phyloP scores from a whole-genome alignment of 768 basidiomycete species.

The Leucocoprinus leucothites region DNA sequence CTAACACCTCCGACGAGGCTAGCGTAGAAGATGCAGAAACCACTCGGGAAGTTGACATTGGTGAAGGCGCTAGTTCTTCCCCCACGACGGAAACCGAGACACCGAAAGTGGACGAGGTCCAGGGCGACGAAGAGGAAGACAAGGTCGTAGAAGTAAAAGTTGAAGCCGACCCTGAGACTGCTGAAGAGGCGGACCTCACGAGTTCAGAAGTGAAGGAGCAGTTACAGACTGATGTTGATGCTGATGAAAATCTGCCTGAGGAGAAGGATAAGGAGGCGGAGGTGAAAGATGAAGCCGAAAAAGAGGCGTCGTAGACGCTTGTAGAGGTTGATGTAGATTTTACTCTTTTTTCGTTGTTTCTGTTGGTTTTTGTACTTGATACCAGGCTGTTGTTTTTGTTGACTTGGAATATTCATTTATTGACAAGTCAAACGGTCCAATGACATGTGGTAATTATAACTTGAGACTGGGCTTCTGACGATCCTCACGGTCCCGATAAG shows the following conservation, averaged over 20 bases:
- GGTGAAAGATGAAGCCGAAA: not conserved
- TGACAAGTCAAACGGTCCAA: too few relatives aligned
- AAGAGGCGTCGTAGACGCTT: not conserved
- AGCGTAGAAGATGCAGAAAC: not conserved
- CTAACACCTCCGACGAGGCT: not conserved
- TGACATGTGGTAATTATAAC: too few relatives aligned
- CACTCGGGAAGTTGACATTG: not conserved
- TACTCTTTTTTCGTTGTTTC: not conserved
- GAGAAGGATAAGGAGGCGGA: too few relatives aligned
- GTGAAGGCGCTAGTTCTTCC: not conserved
- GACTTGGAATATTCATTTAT: too few relatives aligned
- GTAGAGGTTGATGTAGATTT: not conserved
- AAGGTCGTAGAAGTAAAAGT: not conserved
- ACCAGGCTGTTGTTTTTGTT: too few relatives aligned
- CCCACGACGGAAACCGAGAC: not conserved
- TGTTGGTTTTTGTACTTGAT: too few relatives aligned
- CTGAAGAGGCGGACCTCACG: not conserved
- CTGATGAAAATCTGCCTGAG: too few relatives aligned
- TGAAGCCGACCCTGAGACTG: not conserved
- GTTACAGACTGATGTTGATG: not conserved
- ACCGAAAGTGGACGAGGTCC: not conserved
- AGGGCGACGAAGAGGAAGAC: not conserved
- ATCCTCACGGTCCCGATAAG: too few relatives aligned
- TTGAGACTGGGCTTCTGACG: too few relatives aligned
- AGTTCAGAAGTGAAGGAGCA: not conserved